A percentile compares a stretch with the other conserved stretches of the same genome.
These are phyloP conservation scores for Saururus chinensis DNA, from an alignment of 164 flowering plant genomes.

Conservation along the genomic window DNA sequence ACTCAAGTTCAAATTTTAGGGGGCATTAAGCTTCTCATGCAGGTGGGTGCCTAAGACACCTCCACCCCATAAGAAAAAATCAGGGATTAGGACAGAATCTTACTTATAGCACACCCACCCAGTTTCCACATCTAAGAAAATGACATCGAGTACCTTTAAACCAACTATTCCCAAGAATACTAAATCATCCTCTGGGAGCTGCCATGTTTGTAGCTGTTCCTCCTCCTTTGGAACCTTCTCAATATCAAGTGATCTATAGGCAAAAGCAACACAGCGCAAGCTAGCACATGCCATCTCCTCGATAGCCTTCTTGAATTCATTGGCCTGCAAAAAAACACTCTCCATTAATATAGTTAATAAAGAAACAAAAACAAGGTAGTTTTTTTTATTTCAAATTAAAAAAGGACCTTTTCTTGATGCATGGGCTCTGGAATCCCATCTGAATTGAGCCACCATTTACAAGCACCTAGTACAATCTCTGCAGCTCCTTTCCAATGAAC, in stretches of 20 bases:
- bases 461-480: slow-evolving; percentile 69
- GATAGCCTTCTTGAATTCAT: slow-evolving; percentile 44
- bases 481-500: slow-evolving; percentile 99
- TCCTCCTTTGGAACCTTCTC: slow-evolving; percentile 59
- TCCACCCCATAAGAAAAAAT: too few relatives aligned
- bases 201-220: slow-evolving; percentile 52
- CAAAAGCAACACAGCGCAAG: slow-evolving; percentile 89
- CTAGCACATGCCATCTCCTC: slow-evolving; percentile 79
- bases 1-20: background rate
- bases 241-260: slow-evolving; percentile 40
- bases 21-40: background rate
- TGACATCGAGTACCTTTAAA: slow-evolving; percentile 50
- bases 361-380: background rate
- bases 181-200: slow-evolving; percentile 70
- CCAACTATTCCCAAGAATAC: slow-evolving; percentile 83
- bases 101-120: background rate
- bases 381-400: background rate
- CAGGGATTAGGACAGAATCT: background rate
- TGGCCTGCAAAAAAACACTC: slow-evolving; percentile 23
- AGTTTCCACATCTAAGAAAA: background rate
- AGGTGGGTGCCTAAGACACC: background rate
- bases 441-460: slow-evolving; percentile 45
- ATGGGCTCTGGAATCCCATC: slow-evolving; percentile 26
- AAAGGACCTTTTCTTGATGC: slow-evolving; percentile 56
- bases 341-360: background rate